Evolutionary conservation across 306 rosid species (phyloP).

Genomic region (Cicer judaicum): DNA sequence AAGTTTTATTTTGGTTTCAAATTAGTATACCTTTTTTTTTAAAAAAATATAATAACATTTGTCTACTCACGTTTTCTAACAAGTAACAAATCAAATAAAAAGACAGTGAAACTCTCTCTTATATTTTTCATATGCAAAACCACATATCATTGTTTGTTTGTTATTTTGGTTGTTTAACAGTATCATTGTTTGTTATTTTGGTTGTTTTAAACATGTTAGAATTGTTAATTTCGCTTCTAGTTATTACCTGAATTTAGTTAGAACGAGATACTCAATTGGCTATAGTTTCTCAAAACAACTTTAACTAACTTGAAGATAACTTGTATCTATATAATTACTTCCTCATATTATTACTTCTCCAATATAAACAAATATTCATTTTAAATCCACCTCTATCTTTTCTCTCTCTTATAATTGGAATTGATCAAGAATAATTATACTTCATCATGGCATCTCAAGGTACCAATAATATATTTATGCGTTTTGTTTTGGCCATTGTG

Average conservation of each 20-base stretch:
- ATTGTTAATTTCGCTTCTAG: background rate
- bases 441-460: constrained; percentile 3
- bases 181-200: too few relatives aligned
- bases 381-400: background rate
- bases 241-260: constrained; percentile 16
- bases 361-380: background rate
- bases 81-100: too few relatives aligned
- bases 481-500: constrained; percentile 13
- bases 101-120: too few relatives aligned
- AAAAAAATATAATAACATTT: too few relatives aligned
- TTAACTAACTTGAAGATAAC: constrained; percentile 1
- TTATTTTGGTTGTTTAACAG: background rate
- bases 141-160: background rate
- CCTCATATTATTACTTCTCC: background rate
- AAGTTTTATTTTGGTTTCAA: too few relatives aligned
- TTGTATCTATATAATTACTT: constrained; percentile 26
- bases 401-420: background rate
- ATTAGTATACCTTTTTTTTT: too few relatives aligned
- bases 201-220: background rate
- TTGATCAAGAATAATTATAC: background rate
- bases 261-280: background rate
- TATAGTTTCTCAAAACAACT: constrained; percentile 35
- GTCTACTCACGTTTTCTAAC: too few relatives aligned
- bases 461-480: background rate
- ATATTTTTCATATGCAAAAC: too few relatives aligned